phyloP scores from a whole-genome alignment of 2,329 filamentous ascomycete genomes.

The Huntiella abstrusa region DNA sequence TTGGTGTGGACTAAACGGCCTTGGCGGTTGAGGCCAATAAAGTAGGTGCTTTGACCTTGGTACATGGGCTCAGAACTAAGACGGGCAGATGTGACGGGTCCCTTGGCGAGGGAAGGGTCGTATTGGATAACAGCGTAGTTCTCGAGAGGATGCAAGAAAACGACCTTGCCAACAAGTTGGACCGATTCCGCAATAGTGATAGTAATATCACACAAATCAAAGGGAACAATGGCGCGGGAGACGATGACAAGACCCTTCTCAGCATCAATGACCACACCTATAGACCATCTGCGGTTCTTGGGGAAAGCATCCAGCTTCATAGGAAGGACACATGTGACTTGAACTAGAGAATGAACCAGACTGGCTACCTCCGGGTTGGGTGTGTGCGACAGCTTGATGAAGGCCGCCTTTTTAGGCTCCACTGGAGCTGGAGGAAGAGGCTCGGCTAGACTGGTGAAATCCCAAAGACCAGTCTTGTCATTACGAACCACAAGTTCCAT shows the following conservation, averaged over 20 bases:
- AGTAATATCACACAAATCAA: conserved; percentile 90
- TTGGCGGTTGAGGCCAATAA: conserved; percentile 96
- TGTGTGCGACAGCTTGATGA: conserved; percentile 79
- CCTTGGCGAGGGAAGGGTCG: conserved; percentile 80
- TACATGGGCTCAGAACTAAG: conserved; percentile 68
- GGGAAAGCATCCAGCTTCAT: conserved; percentile 97
- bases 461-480: conserved; percentile 79
- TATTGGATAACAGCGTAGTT: conserved; percentile 96
- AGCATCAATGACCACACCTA: conserved; percentile 92
- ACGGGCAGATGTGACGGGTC: conserved; percentile 75
- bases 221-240: conserved; percentile 83
- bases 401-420: conserved; percentile 61
- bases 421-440: conserved; percentile 57
- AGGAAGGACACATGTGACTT: conserved; percentile 82
- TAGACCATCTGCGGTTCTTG: conserved; percentile 81
- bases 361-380: conserved; percentile 81
- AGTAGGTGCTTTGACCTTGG: conserved; percentile 85
- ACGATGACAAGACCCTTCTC: conserved; percentile 90
- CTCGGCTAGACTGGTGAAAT: conserved; percentile 72
- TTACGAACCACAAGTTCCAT: conserved; percentile 89
- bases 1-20: conserved; percentile 83
- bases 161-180: conserved; percentile 79
- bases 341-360: conserved; percentile 84
- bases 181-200: conserved; percentile 94
- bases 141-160: conserved; percentile 90